phyloP scores from a whole-genome alignment of 2,329 filamentous ascomycete species.

The Exophiala viscosa region DNA sequence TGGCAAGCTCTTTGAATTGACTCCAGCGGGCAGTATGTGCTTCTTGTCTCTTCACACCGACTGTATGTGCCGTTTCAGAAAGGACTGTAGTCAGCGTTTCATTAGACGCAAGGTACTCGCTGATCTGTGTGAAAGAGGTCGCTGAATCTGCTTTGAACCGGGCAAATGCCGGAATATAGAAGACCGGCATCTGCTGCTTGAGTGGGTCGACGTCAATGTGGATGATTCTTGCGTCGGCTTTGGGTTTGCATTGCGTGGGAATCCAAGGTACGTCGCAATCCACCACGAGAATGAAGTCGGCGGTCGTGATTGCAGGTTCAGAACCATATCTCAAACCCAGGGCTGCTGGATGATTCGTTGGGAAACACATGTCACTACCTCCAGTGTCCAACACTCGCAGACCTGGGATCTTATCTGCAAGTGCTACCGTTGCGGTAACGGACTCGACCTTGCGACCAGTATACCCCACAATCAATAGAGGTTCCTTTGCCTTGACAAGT shows the following conservation, averaged over 20 bases:
- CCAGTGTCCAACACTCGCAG: conserved; percentile 52
- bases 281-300: conserved; percentile 79
- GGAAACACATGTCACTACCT: conserved; percentile 53
- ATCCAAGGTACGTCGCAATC: conserved; percentile 96
- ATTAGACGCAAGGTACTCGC: conserved; percentile 54
- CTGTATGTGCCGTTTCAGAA: conserved; percentile 30
- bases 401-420: conserved; percentile 47
- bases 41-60: conserved; percentile 41
- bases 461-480: conserved; percentile 51
- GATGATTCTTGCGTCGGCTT: conserved; percentile 54
- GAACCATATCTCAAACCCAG: conserved; percentile 69
- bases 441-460: conserved; percentile 45
- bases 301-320: conserved; percentile 68
- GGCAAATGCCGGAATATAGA: conserved; percentile 64
- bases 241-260: conserved; percentile 66
- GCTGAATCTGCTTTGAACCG: conserved; percentile 65
- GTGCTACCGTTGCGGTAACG: conserved; percentile 42
- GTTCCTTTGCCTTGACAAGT: conserved; percentile 46
- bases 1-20: conserved; percentile 55
- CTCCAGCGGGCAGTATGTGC: conserved; percentile 58
- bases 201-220: conserved; percentile 66
- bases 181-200: conserved; percentile 70
- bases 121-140: conserved; percentile 66
- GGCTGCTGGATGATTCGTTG: conserved; percentile 51
- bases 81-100: conserved; percentile 46